Conservation (phyloP, 2,329 filamentous ascomycete genomes). For the Fusarium nanum region DNA sequence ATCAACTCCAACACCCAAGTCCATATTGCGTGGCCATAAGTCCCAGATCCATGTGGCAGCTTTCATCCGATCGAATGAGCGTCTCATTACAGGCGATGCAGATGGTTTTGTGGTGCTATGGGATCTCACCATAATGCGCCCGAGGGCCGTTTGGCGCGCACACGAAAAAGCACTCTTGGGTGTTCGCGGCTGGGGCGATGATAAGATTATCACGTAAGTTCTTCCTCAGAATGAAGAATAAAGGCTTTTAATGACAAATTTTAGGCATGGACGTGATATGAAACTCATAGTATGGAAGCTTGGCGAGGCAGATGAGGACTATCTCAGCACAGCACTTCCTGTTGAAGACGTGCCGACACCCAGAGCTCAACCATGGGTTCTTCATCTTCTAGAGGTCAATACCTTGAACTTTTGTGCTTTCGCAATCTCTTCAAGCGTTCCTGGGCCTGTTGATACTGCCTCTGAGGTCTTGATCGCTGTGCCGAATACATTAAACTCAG, state of each 20-base stretch:
- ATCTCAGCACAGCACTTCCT: slow-evolving; percentile 76
- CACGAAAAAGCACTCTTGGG: slow-evolving; percentile 83
- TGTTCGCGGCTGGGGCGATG: slow-evolving; percentile 75
- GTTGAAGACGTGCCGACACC: slow-evolving; percentile 67
- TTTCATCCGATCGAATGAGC: slow-evolving; percentile 78
- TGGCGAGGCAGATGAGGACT: slow-evolving; percentile 66
- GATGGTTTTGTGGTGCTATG: slow-evolving; percentile 90
- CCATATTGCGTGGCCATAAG: slow-evolving; percentile 86
- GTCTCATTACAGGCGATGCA: slow-evolving; percentile 87
- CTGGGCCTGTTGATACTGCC: slow-evolving; percentile 38
- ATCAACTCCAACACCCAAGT: slow-evolving; percentile 56
- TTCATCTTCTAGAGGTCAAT: slow-evolving; percentile 86
- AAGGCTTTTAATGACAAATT: neutral
- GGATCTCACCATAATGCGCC: slow-evolving; percentile 84
- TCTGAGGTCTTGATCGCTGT: slow-evolving; percentile 77
- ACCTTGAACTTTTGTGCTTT: slow-evolving; percentile 96
- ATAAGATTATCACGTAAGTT: slow-evolving; percentile 83
- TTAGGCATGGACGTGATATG: slow-evolving; percentile 90
- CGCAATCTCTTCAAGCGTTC: slow-evolving; percentile 64
- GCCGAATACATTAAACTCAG: slow-evolving; percentile 79
- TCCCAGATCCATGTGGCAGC: slow-evolving; percentile 80
- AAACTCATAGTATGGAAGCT: slow-evolving; percentile 88
- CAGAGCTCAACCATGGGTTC: slow-evolving; percentile 80
- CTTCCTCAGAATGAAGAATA: neutral
- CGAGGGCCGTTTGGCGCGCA: slow-evolving; percentile 86